Base-by-base conservation (phyloP, 495 filamentous ascomycete species). In the Penicillium ochrochloron region DNA sequence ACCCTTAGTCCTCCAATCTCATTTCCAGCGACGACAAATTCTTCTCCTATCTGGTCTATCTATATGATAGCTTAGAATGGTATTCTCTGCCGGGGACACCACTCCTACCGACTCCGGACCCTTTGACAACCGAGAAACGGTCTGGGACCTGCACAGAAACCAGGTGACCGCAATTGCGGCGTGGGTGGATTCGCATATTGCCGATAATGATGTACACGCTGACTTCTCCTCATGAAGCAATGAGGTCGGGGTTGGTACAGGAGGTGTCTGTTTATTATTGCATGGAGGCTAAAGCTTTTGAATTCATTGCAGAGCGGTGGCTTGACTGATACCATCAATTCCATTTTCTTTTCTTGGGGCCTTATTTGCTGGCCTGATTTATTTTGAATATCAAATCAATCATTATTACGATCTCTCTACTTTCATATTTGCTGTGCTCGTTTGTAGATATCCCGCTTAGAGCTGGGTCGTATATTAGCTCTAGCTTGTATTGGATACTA, bases 241-340 rank as follows among this genome's bases (percentile, higher is more conserved):
- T 53, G 59, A 60, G 39, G 41, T 57, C 54, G 39, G 31, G 59
- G 39, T 68, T 62, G 29, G 29, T 51, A 35, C 37, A 63, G 63
- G 59, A 42, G 48, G 58, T 35, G 34, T 65, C 31, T 59, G 19
- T 60, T 57, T 59, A 42, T 62, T 52, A 41, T 58, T 71, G 66
- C 68, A 73, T 73, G 62, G 68, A 50, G 66, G 57, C 52, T 62
- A 27, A 50, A 64, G 57, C 46, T 62, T 27, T 62, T 65, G 60
- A 37, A 59, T 65, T 70, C 61, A 59, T 66, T 63, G 61, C 66
- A 59, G 44, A 57, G 64, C 62, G 64, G 63, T 55, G 55, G 41
- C 50, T 73, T 67, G 52, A 63, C 60, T 66, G 71, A 72, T 73
- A 72, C 71, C 71, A 72, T 48, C 67, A 70, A 72, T 66, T 59